Conservation (phyloP, 2,329 filamentous ascomycete species). For the Colletotrichum theobromicola region DNA sequence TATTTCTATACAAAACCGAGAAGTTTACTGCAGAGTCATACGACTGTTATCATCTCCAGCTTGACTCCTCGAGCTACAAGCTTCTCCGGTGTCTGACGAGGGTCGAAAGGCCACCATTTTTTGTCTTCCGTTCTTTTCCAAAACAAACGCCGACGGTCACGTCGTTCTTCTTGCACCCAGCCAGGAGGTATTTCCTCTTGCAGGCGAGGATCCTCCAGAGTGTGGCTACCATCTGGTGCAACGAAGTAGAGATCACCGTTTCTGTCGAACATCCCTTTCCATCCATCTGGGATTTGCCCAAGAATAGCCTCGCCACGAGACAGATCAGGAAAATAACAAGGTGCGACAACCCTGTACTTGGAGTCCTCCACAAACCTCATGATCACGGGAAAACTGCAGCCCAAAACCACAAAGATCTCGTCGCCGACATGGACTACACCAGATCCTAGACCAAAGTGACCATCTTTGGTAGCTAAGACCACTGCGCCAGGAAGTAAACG, state of each 20-base stretch:
- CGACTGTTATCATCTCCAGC: background rate
- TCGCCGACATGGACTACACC: fast-evolving
- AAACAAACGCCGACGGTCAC: background rate
- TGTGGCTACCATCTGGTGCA: background rate
- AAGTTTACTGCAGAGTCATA: background rate
- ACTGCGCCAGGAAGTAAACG: background rate
- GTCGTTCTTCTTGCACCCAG: background rate
- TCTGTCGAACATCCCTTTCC: background rate
- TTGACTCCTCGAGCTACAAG: background rate
- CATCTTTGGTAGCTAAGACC: background rate
- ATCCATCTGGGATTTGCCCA: fast-evolving
- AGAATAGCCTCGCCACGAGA: background rate
- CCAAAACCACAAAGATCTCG: background rate
- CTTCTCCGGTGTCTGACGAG: background rate
- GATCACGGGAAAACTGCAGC: fast-evolving
- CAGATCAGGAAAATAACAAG: background rate
- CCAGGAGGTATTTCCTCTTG: fast-evolving
- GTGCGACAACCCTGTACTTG: fast-evolving
- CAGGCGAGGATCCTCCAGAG: background rate
- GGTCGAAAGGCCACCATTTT: fast-evolving
- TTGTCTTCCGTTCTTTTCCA: background rate
- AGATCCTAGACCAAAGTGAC: background rate
- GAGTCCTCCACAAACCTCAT: background rate
- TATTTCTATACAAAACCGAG: fast-evolving
- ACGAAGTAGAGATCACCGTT: background rate